Percentiles rank a stretch among this genome's conserved stretches.
Evolutionary conservation across 1,284 basidiomycete genomes (phyloP).

Genomic region (Sporisorium iseilematis-ciliati): DNA sequence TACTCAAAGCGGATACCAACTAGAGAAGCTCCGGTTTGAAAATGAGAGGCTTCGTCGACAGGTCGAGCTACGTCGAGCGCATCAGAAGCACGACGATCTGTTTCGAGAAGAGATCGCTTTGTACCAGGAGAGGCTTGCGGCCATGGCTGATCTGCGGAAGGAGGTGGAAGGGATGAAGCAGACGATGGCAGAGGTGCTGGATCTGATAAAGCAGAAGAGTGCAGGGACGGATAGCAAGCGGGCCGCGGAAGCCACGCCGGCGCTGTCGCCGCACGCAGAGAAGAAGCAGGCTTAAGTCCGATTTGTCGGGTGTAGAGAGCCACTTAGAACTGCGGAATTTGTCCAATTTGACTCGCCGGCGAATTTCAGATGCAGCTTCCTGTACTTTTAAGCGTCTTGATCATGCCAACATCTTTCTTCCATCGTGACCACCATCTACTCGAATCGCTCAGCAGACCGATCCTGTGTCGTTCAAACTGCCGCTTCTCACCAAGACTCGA

Average conservation of each 20-base stretch:
- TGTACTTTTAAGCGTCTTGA: neutral
- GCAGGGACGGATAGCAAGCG: neutral
- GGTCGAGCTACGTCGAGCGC: too few species aligned
- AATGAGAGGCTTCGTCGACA: too few species aligned
- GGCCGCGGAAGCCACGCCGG: neutral
- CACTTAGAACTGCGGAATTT: conserved; percentile 4
- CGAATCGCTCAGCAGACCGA: neutral
- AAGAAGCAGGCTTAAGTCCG: conserved; percentile 3
- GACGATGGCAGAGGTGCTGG: too few species aligned
- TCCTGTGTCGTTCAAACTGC: conserved; percentile 6
- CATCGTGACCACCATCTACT: neutral
- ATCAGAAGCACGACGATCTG: too few species aligned
- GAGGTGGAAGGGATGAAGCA: too few species aligned
- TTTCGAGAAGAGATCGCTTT: too few species aligned
- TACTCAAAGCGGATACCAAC: too few species aligned
- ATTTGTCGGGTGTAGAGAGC: neutral
- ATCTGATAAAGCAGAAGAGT: too few species aligned
- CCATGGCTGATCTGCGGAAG: too few species aligned
- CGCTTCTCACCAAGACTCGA: neutral
- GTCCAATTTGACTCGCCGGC: neutral
- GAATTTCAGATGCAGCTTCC: neutral
- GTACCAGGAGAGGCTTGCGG: too few species aligned
- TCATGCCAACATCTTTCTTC: neutral
- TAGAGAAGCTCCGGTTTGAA: too few species aligned
- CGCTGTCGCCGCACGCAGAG: too few species aligned